These are phyloP conservation scores for Naganishia antarctica DNA, from an alignment of 768 basidiomycete species.

Conservation along the genomic window DNA sequence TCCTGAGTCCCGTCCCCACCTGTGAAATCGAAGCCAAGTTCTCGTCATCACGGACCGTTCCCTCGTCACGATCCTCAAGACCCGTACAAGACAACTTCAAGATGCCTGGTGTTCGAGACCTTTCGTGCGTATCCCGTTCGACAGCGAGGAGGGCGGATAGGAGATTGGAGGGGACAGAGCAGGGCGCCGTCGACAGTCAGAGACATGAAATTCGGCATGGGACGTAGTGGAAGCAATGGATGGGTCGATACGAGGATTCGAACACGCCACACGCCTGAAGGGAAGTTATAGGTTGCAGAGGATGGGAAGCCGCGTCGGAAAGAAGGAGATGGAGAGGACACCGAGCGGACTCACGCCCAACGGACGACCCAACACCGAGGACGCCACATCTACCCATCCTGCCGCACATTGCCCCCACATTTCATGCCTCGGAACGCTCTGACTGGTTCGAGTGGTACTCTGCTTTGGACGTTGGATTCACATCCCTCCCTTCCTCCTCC, in stretches of 20 bases:
- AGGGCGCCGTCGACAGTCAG: slow-evolving; percentile 16
- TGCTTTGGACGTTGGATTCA: slow-evolving; percentile 16
- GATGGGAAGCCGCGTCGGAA: too few relatives aligned
- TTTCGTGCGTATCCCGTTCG: slow-evolving; percentile 49
- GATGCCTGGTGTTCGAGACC: slow-evolving; percentile 56
- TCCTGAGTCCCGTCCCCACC: too few relatives aligned
- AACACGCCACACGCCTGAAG: too few relatives aligned
- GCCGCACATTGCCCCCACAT: slow-evolving; percentile 2
- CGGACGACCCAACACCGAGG: too few relatives aligned
- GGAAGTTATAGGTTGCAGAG: too few relatives aligned
- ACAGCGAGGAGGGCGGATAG: not conserved
- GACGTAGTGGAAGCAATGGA: slow-evolving; percentile 14
- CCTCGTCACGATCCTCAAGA: not conserved
- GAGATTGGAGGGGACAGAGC: not conserved
- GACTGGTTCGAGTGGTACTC: slow-evolving; percentile 16
- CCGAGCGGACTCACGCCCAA: too few relatives aligned
- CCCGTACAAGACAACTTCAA: slow-evolving; percentile 35
- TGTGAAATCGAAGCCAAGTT: slow-evolving; percentile 5
- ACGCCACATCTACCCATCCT: not conserved
- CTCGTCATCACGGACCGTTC: not conserved
- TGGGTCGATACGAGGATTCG: not conserved
- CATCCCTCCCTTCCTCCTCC: slow-evolving; percentile 20
- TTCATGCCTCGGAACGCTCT: slow-evolving; percentile 12
- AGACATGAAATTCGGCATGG: slow-evolving; percentile 17
- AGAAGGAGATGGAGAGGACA: too few relatives aligned